Base-by-base conservation (phyloP, 2,329 filamentous ascomycete species). In the Fusarium caatingaense region DNA sequence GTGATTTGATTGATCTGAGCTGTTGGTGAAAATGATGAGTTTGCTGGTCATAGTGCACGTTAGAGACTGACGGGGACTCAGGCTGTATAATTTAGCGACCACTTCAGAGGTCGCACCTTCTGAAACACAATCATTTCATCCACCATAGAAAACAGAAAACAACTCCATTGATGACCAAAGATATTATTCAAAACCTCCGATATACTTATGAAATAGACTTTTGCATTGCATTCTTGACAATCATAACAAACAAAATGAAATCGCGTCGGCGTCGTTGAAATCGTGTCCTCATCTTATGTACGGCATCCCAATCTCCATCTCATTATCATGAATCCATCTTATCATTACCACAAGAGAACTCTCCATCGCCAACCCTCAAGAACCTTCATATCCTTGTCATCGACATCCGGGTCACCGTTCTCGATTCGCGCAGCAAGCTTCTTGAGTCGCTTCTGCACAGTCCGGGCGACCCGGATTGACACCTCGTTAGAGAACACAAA, bases 401-500 rank as follows among this genome's bases (percentile, higher is more conserved):
- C 78, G 6, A 88, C 64, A 30, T 82, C 80, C 9, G 81, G 77
- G 28, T 84, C 80, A 8, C 84, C 84, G 2, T 79, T 74, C 74
- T 88, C 84, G 18, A 88, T 78, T 72, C 84, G 83, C 25, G 78
- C 74, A 28, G 79, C 77, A 10, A 89, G 80, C 48, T 80, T 80
- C 78, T 83, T 85, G 49, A 88, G 72, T 28, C 86, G 78, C 75
- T 83, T 85, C 30, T 81, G 80, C 20, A 87, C 76, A 6, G 86
- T 88, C 72, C 80, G 81, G 13, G 85, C 86, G 6, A 88, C 86
- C 7, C 86, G 83, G 48, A 89, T 74, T 55, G 84, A 81, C 21
- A 89, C 86, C 75, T 89, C 87, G 73, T 87, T 88, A 72, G 84
- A 83, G 66, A 89, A 89, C 15, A 89, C 83, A 74, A 87, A 88